These are phyloP conservation scores for Exophiala mesophila DNA, from an alignment of 2,329 filamentous ascomycete species.

Conservation along the genomic window DNA sequence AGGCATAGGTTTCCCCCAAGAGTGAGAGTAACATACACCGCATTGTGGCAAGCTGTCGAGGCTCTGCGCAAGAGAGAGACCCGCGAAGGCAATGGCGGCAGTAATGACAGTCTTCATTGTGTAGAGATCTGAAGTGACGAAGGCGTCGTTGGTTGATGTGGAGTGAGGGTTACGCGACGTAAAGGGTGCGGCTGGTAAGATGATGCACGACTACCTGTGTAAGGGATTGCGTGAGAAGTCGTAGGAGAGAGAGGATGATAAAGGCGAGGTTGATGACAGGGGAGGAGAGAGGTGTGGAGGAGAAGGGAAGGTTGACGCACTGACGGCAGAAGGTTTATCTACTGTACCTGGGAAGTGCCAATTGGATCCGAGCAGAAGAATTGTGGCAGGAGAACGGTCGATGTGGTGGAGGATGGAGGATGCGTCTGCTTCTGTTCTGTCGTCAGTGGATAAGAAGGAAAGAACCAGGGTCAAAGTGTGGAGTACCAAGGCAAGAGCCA, in stretches of 20 bases:
- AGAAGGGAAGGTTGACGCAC: slow-evolving; percentile 1
- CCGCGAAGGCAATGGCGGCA: slow-evolving; percentile 24
- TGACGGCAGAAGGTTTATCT: not conserved
- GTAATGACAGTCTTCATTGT: slow-evolving; percentile 29
- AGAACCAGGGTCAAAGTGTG: not conserved
- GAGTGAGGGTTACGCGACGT: slow-evolving; percentile 18
- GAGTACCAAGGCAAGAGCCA: too few species aligned
- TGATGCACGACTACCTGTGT: slow-evolving; percentile 18
- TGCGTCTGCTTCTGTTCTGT: too few species aligned
- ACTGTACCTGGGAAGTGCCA: not conserved
- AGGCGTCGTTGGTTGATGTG: slow-evolving; percentile 9
- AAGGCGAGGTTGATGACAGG: slow-evolving; percentile 8
- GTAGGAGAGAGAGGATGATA: slow-evolving; percentile 11
- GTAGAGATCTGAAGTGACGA: slow-evolving; percentile 11
- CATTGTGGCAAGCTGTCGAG: slow-evolving; percentile 25
- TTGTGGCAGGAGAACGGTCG: not conserved
- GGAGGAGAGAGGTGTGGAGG: not conserved
- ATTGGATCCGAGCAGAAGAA: not conserved
- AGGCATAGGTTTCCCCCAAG: not conserved
- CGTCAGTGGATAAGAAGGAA: not conserved
- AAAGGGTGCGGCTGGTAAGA: slow-evolving; percentile 21
- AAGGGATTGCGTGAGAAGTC: slow-evolving; percentile 9
- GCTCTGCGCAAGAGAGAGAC: slow-evolving; percentile 25
- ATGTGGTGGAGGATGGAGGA: not conserved
- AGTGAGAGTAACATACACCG: slow-evolving; percentile 25